Conservation (phyloP, 495 filamentous ascomycete species). For the Penicillium taxi region DNA sequence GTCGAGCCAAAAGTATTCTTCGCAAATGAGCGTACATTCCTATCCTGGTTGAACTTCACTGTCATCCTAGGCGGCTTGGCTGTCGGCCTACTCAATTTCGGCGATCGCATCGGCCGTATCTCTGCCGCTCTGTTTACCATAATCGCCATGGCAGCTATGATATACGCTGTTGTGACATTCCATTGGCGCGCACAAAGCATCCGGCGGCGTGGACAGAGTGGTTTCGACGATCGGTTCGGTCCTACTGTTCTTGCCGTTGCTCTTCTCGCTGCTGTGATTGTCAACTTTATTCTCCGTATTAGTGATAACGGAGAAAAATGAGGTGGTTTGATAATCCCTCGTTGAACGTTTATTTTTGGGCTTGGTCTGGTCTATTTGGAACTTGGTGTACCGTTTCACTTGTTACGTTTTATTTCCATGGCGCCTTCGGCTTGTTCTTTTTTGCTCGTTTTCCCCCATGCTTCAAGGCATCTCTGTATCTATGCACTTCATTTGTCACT, state of each 20-base stretch:
- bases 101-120: conserved; percentile 85
- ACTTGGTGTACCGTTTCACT: background rate
- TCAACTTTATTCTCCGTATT: conserved; percentile 89
- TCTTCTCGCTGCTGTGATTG: conserved; percentile 74
- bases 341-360: background rate
- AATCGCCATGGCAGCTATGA: conserved; percentile 91
- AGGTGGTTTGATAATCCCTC: background rate
- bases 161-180: conserved; percentile 90
- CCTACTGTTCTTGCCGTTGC: conserved; percentile 83
- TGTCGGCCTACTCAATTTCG: conserved; percentile 95
- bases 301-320: conserved; percentile 35
- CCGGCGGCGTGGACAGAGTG: conserved; percentile 78
- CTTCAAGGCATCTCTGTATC: too few relatives aligned
- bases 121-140: conserved; percentile 87
- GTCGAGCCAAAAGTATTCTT: conserved; percentile 99
- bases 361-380: background rate
- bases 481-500: too few relatives aligned
- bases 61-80: conserved; percentile 94
- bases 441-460: background rate
- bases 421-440: conserved; percentile 1
- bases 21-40: conserved; percentile 97
- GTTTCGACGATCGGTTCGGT: conserved; percentile 92
- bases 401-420: background rate
- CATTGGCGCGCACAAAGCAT: conserved; percentile 97
- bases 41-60: conserved; percentile 99